Percentiles rank a stretch among this genome's conserved stretches.
phyloP scores from a whole-genome alignment of 179 eudicot genomes.

The Heliamphora pulchella region DNA sequence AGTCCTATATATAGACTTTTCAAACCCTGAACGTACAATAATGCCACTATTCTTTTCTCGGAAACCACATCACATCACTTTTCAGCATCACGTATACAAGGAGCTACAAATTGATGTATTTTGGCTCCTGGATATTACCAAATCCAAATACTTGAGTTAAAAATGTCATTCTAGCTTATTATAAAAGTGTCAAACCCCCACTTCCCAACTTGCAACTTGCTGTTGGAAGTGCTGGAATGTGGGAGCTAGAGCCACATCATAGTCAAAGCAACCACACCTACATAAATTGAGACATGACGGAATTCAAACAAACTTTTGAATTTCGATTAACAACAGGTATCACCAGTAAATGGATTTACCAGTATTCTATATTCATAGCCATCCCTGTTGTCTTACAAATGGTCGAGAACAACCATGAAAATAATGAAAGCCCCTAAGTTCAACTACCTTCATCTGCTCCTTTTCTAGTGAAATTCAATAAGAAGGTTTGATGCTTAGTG shows the following conservation, averaged over 20 bases:
- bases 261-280: not conserved
- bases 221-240: not conserved
- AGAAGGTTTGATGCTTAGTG: not conserved
- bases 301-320: not conserved
- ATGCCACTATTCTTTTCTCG: too few relatives aligned
- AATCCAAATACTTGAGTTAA: not conserved
- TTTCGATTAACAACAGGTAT: not conserved
- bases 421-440: not conserved
- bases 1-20: too few relatives aligned
- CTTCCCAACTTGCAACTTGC: not conserved
- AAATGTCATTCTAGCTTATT: not conserved
- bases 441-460: not conserved
- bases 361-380: not conserved
- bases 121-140: not conserved
- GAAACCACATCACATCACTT: too few relatives aligned
- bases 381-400: not conserved
- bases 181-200: not conserved
- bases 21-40: too few relatives aligned
- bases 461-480: not conserved
- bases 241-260: not conserved
- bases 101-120: not conserved
- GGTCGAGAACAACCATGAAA: not conserved
- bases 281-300: not conserved
- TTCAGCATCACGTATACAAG: not conserved
- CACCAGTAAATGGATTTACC: not conserved